These are phyloP conservation scores for Yarrowia sp. DNA, from an alignment of 805 yeast species.

Conservation along the genomic window DNA sequence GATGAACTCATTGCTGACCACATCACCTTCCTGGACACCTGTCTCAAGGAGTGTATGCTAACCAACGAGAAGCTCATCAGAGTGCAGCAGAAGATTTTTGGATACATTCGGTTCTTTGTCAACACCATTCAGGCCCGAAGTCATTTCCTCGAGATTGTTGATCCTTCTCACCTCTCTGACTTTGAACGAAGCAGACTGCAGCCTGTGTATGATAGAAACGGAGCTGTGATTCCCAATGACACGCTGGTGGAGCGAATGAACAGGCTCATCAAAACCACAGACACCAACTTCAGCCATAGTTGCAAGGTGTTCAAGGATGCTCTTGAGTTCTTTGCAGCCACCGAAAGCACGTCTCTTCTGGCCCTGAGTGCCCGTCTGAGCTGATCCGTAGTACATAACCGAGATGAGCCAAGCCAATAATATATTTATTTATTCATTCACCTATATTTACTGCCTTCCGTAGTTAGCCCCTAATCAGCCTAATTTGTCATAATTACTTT, in stretches of 20 bases:
- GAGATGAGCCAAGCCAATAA: background rate
- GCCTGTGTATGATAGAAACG: slow-evolving; percentile 42
- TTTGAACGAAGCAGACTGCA: slow-evolving; percentile 39
- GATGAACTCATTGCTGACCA: slow-evolving; percentile 57
- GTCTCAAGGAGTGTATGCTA: slow-evolving; percentile 69
- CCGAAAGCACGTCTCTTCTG: slow-evolving; percentile 55
- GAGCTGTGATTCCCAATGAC: slow-evolving; percentile 43
- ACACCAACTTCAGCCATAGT: slow-evolving; percentile 53
- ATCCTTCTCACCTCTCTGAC: slow-evolving; percentile 45
- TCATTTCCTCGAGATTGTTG: slow-evolving; percentile 44
- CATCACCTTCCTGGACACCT: slow-evolving; percentile 65
- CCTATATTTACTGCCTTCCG: background rate
- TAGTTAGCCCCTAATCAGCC: too few species aligned
- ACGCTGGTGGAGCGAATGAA: slow-evolving; percentile 47
- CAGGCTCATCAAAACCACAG: slow-evolving; percentile 47
- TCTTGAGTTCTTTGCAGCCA: slow-evolving; percentile 54
- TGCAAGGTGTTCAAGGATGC: slow-evolving; percentile 54
- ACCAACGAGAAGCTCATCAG: slow-evolving; percentile 64
- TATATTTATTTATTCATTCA: slow-evolving; percentile 15
- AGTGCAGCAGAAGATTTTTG: slow-evolving; percentile 55
- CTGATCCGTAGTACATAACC: slow-evolving; percentile 1
- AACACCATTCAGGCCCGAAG: slow-evolving; percentile 43
- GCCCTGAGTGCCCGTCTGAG: slow-evolving; percentile 54
- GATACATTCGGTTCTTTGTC: slow-evolving; percentile 47
- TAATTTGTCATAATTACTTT: background rate